Conservation (phyloP, 2,329 filamentous ascomycete species). For the Exophiala calicioides region DNA sequence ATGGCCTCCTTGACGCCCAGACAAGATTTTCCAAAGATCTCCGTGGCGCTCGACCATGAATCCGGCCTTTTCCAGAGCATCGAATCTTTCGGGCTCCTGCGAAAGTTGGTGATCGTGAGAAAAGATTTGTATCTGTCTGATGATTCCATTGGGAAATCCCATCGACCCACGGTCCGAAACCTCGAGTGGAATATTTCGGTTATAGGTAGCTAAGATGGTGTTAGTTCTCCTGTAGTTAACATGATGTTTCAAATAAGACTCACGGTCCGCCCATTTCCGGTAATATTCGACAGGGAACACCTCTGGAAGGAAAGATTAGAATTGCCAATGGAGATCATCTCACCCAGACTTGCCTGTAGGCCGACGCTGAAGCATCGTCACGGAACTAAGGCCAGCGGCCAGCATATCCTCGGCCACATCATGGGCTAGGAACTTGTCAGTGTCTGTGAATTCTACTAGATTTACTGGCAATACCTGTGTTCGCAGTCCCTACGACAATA, state of each 20-base stretch:
- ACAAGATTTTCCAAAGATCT: conserved; percentile 41
- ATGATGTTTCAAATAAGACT: too few relatives aligned
- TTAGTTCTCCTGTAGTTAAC: too few relatives aligned
- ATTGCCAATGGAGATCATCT: not conserved
- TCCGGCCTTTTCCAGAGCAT: conserved; percentile 44
- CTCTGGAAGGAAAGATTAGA: not conserved
- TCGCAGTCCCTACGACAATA: conserved; percentile 50
- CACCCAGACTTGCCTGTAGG: conserved; percentile 36
- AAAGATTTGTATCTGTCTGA: too few relatives aligned
- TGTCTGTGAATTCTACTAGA: not conserved
- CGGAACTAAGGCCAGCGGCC: conserved; percentile 42
- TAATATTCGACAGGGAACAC: not conserved
- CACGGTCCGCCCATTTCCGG: not conserved
- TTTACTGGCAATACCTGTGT: conserved; percentile 36
- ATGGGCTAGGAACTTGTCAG: conserved; percentile 37
- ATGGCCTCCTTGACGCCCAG: conserved; percentile 48
- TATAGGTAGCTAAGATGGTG: too few relatives aligned
- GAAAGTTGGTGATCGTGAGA: too few relatives aligned
- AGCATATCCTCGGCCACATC: conserved; percentile 53
- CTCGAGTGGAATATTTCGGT: too few relatives aligned
- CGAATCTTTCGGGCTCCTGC: conserved; percentile 42
- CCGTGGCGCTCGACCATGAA: conserved; percentile 44
- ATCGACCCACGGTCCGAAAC: conserved; percentile 11
- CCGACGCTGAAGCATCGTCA: conserved; percentile 50
- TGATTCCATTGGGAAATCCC: not conserved